Evolutionary conservation across 1,284 basidiomycete genomes (phyloP).

Genomic region (Malassezia obtusa): DNA sequence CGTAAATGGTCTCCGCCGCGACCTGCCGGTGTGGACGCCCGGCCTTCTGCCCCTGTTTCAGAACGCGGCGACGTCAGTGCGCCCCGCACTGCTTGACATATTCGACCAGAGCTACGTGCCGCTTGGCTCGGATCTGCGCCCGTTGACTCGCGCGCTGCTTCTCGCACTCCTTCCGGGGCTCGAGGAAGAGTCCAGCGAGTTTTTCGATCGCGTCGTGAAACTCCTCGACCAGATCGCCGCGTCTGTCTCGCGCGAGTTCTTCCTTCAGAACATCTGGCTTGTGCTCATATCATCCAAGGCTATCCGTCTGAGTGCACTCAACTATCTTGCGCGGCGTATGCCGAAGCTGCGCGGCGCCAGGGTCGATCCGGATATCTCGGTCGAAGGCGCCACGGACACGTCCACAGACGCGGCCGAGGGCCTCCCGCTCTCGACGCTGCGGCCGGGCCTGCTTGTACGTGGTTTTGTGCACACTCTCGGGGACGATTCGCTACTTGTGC

Average conservation of each 20-base stretch:
- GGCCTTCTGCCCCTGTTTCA: conserved; percentile 98
- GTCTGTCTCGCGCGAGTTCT: conserved; percentile 62
- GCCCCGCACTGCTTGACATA: conserved; percentile 30
- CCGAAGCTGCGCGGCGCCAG: conserved; percentile 49
- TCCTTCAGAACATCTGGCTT: conserved; percentile 90
- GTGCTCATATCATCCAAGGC: conserved; percentile 80
- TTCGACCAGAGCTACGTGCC: conserved; percentile 60
- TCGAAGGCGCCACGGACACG: background rate
- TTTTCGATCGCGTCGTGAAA: conserved; percentile 81
- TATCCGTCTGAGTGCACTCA: conserved; percentile 74
- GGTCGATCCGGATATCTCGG: background rate
- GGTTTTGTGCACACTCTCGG: conserved; percentile 75
- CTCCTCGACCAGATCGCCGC: conserved; percentile 73
- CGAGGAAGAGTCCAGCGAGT: conserved; percentile 50
- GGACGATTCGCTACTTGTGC: conserved; percentile 63
- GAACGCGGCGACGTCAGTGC: conserved; percentile 75
- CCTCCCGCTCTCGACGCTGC: conserved; percentile 53
- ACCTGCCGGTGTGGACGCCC: conserved; percentile 86
- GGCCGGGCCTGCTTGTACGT: conserved; percentile 82
- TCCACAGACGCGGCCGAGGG: conserved; percentile 14
- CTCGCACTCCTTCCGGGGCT: conserved; percentile 68
- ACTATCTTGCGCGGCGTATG: conserved; percentile 71
- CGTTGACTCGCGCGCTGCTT: conserved; percentile 85
- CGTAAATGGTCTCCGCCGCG: conserved; percentile 72
- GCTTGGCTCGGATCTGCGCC: conserved; percentile 68